Evolutionary conservation across 2,329 filamentous ascomycete genomes (phyloP).

Genomic region (Phaeosphaeriaceae sp.): DNA sequence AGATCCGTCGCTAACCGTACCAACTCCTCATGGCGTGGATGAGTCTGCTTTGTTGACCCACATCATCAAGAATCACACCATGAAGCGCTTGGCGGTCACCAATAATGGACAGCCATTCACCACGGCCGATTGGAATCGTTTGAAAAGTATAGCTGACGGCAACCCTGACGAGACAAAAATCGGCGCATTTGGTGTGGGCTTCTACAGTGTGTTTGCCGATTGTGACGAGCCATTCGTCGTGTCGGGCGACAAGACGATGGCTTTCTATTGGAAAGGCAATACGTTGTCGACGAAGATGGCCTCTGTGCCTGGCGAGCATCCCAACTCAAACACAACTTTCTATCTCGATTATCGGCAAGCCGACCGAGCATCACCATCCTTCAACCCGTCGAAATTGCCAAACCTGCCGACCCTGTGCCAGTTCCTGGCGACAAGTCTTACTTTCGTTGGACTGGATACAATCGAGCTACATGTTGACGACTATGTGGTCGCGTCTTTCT

Average conservation of each 20-base stretch:
- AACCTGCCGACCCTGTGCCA: conserved; percentile 86
- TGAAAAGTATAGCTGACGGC: conserved; percentile 98
- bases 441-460: conserved; percentile 86
- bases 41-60: conserved; percentile 80
- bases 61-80: conserved; percentile 81
- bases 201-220: conserved; percentile 98
- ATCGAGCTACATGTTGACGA: conserved; percentile 93
- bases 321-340: conserved; percentile 81
- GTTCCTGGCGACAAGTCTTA: conserved; percentile 92
- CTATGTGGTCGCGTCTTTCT: conserved; percentile 77
- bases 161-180: conserved; percentile 99
- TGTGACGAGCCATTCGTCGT: conserved; percentile 98
- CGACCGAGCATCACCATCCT: conserved; percentile 56
- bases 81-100: conserved; percentile 85
- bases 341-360: conserved; percentile 91
- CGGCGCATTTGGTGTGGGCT: conserved; percentile 96
- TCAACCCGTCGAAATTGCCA: conserved; percentile 73
- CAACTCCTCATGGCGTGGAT: conserved; percentile 70
- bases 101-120: conserved; percentile 92
- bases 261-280: conserved; percentile 99
- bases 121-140: conserved; percentile 86
- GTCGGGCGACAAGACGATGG: conserved; percentile 91
- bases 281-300: conserved; percentile 90
- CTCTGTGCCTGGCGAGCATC: conserved; percentile 71
- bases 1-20: conserved; percentile 78